Conservation (phyloP, 371 early-diverging fungal genomes). For the Mucor racemosus region DNA sequence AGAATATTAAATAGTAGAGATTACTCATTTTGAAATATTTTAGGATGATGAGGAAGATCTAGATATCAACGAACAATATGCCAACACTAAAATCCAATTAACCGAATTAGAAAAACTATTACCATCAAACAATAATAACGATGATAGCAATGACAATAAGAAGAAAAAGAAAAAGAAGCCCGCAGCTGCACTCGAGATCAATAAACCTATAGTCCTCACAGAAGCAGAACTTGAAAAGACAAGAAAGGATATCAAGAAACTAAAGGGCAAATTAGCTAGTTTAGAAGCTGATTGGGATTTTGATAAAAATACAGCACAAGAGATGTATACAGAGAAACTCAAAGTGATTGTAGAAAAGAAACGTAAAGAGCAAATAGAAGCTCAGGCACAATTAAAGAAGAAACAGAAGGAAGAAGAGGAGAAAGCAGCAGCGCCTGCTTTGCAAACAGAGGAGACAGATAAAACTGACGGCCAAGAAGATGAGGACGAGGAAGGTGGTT, state of each 20-base stretch:
- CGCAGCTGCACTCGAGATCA: neutral
- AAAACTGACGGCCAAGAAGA: conserved; percentile 35
- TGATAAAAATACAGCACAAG: conserved; percentile 46
- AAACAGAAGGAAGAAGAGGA: conserved; percentile 35
- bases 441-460: conserved; percentile 15
- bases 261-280: conserved; percentile 52
- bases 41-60: conserved; percentile 38
- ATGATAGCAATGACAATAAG: neutral
- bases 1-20: no score
- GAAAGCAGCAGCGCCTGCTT: neutral
- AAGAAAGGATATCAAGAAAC: conserved; percentile 43
- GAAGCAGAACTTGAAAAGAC: conserved; percentile 24
- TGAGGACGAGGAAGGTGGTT: conserved; percentile 19
- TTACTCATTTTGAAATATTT: conserved; percentile 3
- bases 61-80: conserved; percentile 41
- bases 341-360: conserved; percentile 36
- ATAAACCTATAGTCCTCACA: neutral
- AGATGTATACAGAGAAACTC: conserved; percentile 30
- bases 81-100: conserved; percentile 29
- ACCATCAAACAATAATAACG: conserved; percentile 16
- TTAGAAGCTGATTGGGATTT: conserved; percentile 59
- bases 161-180: conserved; percentile 36
- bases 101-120: conserved; percentile 32
- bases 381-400: conserved; percentile 18
- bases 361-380: conserved; percentile 12